Evolutionary conservation across 768 basidiomycete species (phyloP).

Genomic region (Russula virescens): DNA sequence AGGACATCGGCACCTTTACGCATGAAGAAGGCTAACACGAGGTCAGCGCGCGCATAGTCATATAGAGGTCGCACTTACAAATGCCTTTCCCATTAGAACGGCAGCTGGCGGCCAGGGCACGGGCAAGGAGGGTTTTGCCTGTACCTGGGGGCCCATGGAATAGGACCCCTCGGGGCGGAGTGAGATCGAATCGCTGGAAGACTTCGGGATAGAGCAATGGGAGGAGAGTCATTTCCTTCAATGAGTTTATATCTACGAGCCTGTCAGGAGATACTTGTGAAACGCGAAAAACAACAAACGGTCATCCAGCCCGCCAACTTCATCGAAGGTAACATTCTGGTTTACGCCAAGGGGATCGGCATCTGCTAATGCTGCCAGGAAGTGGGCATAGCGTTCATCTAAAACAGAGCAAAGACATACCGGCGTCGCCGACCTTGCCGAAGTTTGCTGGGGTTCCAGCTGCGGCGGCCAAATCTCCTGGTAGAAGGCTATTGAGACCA

Average conservation of each 20-base stretch:
- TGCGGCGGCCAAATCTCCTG: slow-evolving; percentile 56
- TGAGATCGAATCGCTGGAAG: slow-evolving; percentile 89
- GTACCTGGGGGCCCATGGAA: slow-evolving; percentile 99
- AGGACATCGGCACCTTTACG: slow-evolving; percentile 97
- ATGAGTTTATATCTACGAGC: slow-evolving; percentile 79
- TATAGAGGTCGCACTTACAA: slow-evolving; percentile 45
- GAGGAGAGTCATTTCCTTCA: slow-evolving; percentile 98
- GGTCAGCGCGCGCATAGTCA: neutral
- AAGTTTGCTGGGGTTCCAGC: slow-evolving; percentile 81
- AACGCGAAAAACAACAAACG: slow-evolving; percentile 44
- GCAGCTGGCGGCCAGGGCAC: slow-evolving; percentile 91
- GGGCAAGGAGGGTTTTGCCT: slow-evolving; percentile 89
- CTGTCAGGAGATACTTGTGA: slow-evolving; percentile 2
- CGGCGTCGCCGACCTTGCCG: slow-evolving; percentile 76
- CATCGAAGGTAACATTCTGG: slow-evolving; percentile 90
- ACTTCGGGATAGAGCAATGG: slow-evolving; percentile 95
- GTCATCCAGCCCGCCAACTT: slow-evolving; percentile 92
- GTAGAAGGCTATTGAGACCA: slow-evolving; percentile 54
- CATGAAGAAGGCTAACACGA: slow-evolving; percentile 89
- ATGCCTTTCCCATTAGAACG: slow-evolving; percentile 82
- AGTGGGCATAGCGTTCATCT: slow-evolving; percentile 18
- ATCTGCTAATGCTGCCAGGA: slow-evolving; percentile 70
- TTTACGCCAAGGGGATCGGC: slow-evolving; percentile 94
- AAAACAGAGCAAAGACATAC: slow-evolving; percentile 34
- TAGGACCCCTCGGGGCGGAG: slow-evolving; percentile 91